Base-by-base conservation (phyloP, 2,329 filamentous ascomycete species). In the Coleophoma eucalyptorum region DNA sequence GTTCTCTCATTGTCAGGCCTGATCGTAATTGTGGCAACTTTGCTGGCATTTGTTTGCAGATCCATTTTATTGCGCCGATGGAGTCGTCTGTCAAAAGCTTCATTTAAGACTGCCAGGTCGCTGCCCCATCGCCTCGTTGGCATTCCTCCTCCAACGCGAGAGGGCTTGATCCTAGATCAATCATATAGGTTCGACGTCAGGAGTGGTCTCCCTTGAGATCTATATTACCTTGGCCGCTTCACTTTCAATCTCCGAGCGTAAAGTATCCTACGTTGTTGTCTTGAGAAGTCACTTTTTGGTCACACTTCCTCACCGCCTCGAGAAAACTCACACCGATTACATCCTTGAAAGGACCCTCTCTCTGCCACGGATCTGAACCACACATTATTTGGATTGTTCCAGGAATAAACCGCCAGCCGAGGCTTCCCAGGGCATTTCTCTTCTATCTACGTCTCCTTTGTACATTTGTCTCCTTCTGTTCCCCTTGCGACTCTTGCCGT, bases 401-500 rank as follows among this genome's bases (percentile, higher is more conserved):
- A 15, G 42, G 42, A 44, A 44, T 21, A 44, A 44, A 44, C 42
- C 41, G 20, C 16, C 42, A 26, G 42, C 42, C 42, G 42, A 44
- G 42, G 42, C 31, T 44, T 31, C 42, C 26, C 26, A 26, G 31
- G 42, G 42, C 41, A 26, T 26, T 26, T 26, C 20, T 42, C 31
- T 32, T 44, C 42, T 44, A 44, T 44, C 42, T 44, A 26, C 19
- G 16, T 44, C 31, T 26, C 50, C 53, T 49, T 59, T 55, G 55
- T 58, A 56, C 53, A 55, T 53, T 43, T 54, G 40, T 58, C 46
- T 60, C 51, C 61, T 56, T 58, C 50, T 54, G 50, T 47, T 45
- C 50, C 37, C 51, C 51, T 45, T 49, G 51, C 50, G 56, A 49
- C 8, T n/a, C 26, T 21, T 42, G 31, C n/a, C 20, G 45, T 15